These are phyloP conservation scores for Kwoniella shandongensis DNA, from an alignment of 768 basidiomycete genomes.

Conservation along the genomic window DNA sequence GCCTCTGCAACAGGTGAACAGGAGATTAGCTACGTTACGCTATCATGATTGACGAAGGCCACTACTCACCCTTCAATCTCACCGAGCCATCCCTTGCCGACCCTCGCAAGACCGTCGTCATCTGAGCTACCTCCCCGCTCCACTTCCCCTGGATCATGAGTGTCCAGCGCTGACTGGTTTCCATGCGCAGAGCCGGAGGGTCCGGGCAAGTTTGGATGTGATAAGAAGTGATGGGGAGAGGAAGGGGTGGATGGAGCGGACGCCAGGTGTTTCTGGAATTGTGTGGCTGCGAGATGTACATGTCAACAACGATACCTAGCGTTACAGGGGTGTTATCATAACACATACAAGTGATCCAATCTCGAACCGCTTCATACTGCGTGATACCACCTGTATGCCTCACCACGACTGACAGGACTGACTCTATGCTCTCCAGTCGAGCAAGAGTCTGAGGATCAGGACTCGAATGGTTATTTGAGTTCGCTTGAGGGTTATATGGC, in stretches of 20 bases:
- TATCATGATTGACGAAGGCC: conserved; percentile 1
- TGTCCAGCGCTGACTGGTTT: conserved; percentile 4
- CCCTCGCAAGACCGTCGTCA: conserved; percentile 26
- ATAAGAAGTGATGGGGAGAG: conserved; percentile 16
- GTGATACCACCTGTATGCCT: conserved; percentile 37
- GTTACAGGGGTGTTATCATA: background rate
- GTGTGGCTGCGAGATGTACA: conserved; percentile 4
- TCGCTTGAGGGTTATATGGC: conserved; percentile 47
- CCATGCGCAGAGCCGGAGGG: conserved; percentile 9
- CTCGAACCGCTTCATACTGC: conserved; percentile 38
- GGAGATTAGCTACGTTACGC: background rate
- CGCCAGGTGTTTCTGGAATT: conserved; percentile 20
- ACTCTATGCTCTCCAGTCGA: conserved; percentile 38
- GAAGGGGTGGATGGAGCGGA: conserved; percentile 26
- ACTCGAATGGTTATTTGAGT: background rate
- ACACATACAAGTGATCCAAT: conserved; percentile 37
- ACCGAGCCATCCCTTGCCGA: conserved; percentile 36
- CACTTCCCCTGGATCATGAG: background rate
- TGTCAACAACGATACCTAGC: background rate
- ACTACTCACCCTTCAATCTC: conserved; percentile 35
- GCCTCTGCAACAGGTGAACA: conserved; percentile 22
- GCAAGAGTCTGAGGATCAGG: conserved; percentile 35
- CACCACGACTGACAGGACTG: conserved; percentile 33
- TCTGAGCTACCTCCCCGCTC: conserved; percentile 20
- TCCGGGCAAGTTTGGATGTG: conserved; percentile 4